Conservation (phyloP, 768 basidiomycete species). For the Tylopilus subfusipes region DNA sequence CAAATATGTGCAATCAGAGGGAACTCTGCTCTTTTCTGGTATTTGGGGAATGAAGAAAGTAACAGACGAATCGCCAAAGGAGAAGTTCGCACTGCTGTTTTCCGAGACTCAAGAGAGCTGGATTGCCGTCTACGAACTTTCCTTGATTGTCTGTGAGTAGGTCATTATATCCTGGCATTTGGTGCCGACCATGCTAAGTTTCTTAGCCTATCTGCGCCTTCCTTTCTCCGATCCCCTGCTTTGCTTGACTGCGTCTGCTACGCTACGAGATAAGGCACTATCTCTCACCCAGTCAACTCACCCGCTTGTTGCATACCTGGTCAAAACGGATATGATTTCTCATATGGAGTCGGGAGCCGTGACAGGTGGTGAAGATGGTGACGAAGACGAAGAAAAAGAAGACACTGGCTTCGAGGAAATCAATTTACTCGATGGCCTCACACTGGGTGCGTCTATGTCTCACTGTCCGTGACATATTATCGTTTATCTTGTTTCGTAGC, state of each 20-base stretch:
- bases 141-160: slow-evolving; percentile 73
- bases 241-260: slow-evolving; percentile 81
- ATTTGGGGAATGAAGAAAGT: slow-evolving; percentile 67
- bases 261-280: slow-evolving; percentile 76
- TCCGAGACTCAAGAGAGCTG: slow-evolving; percentile 57
- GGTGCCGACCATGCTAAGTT: slow-evolving; percentile 3
- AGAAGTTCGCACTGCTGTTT: slow-evolving; percentile 66
- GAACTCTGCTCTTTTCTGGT: slow-evolving; percentile 63
- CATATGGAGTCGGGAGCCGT: slow-evolving; percentile 5
- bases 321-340: slow-evolving; percentile 14
- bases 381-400: slow-evolving; percentile 37
- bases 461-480: neutral
- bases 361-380: slow-evolving; percentile 9
- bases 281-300: slow-evolving; percentile 39
- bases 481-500: neutral
- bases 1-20: slow-evolving; percentile 75
- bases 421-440: slow-evolving; percentile 63
- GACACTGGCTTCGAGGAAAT: slow-evolving; percentile 61
- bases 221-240: slow-evolving; percentile 70
- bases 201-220: slow-evolving; percentile 69
- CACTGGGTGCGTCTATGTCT: slow-evolving; percentile 46
- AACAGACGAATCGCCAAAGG: slow-evolving; percentile 40
- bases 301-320: slow-evolving; percentile 30
- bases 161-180: neutral
- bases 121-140: slow-evolving; percentile 78